These are phyloP conservation scores for Prunus yedoensis DNA, from an alignment of 331 rosid genomes.

Conservation along the genomic window DNA sequence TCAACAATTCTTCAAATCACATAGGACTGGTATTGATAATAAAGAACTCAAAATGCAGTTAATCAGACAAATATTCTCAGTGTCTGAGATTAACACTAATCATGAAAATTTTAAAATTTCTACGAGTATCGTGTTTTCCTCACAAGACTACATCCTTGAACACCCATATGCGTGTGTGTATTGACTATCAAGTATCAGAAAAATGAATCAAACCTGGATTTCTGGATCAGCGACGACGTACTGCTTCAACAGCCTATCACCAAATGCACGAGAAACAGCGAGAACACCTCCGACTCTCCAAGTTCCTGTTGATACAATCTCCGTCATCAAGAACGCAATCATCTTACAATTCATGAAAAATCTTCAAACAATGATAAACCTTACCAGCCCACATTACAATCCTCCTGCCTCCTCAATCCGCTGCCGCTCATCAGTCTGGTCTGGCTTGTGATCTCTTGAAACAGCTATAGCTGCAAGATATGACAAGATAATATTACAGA, in stretches of 20 bases:
- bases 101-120: background rate
- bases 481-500: no score
- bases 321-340: conserved; percentile 20
- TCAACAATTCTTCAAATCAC: background rate
- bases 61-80: background rate
- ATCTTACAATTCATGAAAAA: conserved; percentile 3
- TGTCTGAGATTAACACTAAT: background rate
- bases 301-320: conserved; percentile 59
- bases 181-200: background rate
- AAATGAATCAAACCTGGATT: conserved; percentile 61
- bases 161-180: background rate
- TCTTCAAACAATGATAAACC: conserved; percentile 7
- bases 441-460: conserved; percentile 98
- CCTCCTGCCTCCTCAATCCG: conserved; percentile 96
- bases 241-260: conserved; percentile 93
- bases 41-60: background rate
- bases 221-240: conserved; percentile 99
- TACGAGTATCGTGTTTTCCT: background rate
- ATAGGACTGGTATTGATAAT: background rate
- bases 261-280: conserved; percentile 98
- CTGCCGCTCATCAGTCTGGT: conserved; percentile 94
- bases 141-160: background rate
- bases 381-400: conserved; percentile 98
- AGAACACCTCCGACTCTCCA: conserved; percentile 99
- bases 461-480: no score